phyloP scores from a whole-genome alignment of 331 rosid genomes.

The Quercus phellos region DNA sequence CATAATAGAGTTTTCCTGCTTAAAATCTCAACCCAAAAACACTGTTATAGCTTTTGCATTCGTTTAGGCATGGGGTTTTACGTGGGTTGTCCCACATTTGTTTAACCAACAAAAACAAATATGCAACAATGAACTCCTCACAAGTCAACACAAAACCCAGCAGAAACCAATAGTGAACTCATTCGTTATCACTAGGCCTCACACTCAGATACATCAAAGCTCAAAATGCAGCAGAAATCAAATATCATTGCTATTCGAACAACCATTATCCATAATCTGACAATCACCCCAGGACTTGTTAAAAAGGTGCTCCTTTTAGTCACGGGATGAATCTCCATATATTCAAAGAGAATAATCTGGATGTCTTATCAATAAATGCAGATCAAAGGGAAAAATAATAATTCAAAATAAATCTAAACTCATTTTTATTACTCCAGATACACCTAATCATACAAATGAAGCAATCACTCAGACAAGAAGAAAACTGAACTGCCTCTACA shows the following conservation, averaged over 20 bases:
- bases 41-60: neutral
- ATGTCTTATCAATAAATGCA: neutral
- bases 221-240: neutral
- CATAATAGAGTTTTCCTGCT: too few species aligned
- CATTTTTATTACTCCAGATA: conserved; percentile 44
- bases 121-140: neutral
- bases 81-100: too few species aligned
- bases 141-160: neutral
- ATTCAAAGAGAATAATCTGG: neutral
- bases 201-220: neutral
- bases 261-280: neutral
- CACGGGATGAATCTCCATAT: neutral
- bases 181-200: neutral
- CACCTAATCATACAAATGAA: conserved; percentile 58
- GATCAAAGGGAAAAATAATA: neutral
- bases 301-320: neutral
- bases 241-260: neutral
- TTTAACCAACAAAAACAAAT: neutral
- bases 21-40: too few species aligned
- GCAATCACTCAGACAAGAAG: conserved; percentile 40
- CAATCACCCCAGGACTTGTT: neutral
- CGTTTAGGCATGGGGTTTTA: neutral
- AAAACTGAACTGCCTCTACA: conserved; percentile 71
- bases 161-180: neutral
- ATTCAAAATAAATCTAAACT: conserved; percentile 31